Percentiles rank a stretch among this genome's conserved stretches.
phyloP scores from a whole-genome alignment of 1,284 basidiomycete species.

The Fomes fomentarius region DNA sequence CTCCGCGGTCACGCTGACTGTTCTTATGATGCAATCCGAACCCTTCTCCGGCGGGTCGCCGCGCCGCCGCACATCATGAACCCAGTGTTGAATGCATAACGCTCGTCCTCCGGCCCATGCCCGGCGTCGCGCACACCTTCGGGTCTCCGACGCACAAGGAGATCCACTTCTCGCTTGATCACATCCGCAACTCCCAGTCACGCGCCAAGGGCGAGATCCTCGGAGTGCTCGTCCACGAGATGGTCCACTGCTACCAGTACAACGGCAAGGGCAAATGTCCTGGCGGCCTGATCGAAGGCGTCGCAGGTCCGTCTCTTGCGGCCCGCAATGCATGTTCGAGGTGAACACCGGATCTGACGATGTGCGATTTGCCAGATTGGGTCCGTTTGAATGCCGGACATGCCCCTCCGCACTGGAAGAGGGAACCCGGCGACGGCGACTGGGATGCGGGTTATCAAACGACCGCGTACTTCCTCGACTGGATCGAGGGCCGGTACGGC shows the following conservation, averaged over 20 bases:
- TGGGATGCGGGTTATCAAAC: constrained; percentile 77
- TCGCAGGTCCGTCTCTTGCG: constrained; percentile 57
- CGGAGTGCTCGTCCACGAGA: constrained; percentile 69
- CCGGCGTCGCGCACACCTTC: constrained; percentile 66
- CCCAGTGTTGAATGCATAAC: constrained; percentile 55
- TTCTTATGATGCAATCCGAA: constrained; percentile 14
- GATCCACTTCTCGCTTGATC: constrained; percentile 69
- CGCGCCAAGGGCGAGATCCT: constrained; percentile 61
- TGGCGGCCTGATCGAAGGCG: constrained; percentile 70
- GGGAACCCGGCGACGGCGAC: constrained; percentile 38
- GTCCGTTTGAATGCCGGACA: constrained; percentile 63
- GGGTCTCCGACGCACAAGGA: constrained; percentile 63
- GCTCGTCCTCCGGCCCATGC: constrained; percentile 64
- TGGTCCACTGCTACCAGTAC: constrained; percentile 77
- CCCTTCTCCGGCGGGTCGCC: constrained; percentile 10
- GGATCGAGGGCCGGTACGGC: constrained; percentile 63
- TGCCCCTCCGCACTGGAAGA: constrained; percentile 68
- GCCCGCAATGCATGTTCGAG: neutral
- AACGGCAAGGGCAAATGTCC: constrained; percentile 62
- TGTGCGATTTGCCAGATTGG: constrained; percentile 50
- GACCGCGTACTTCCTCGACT: constrained; percentile 74
- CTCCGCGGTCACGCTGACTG: constrained; percentile 12
- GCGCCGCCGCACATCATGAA: constrained; percentile 12
- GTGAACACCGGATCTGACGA: neutral
- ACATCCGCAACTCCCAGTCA: constrained; percentile 49